phyloP scores from a whole-genome alignment of 225 moss, liverwort and hornwort species.

The Bryum argenteum region DNA sequence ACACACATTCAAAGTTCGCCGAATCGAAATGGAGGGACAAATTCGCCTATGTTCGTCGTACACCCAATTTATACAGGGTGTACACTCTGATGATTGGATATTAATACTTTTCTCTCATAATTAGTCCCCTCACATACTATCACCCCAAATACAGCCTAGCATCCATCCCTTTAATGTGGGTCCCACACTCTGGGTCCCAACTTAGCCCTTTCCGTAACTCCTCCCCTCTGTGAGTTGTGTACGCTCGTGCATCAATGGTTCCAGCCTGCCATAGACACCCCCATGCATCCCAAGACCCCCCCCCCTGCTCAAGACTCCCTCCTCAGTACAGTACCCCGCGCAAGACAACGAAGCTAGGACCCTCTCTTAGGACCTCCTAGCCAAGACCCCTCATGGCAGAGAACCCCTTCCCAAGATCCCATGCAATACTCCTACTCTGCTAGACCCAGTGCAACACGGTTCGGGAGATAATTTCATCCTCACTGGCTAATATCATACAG shows the following conservation, averaged over 20 bases:
- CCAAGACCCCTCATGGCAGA: not conserved
- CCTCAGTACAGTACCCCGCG: not conserved
- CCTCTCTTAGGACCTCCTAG: too few species aligned
- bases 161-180: rapidly evolving
- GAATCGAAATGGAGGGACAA: too few species aligned
- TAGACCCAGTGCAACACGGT: not conserved
- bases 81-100: constrained; percentile 25
- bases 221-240: not conserved
- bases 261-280: constrained; percentile 25
- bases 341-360: too few species aligned
- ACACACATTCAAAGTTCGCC: too few species aligned
- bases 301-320: not conserved
- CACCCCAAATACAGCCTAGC: constrained; percentile 20
- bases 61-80: not conserved
- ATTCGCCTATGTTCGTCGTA: too few species aligned
- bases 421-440: not conserved
- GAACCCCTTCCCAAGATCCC: not conserved
- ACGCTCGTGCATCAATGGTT: constrained; percentile 11
- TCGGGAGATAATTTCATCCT: too few species aligned
- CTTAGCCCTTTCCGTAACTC: not conserved
- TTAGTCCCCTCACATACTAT: not conserved
- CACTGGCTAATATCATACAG: too few species aligned
- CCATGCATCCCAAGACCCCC: not conserved
- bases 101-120: not conserved
- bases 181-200: not conserved